Evolutionary conservation across 768 basidiomycete species (phyloP), one percentile per base, ranked within the genome.

Genomic region (Pleurotus pulmonarius): DNA sequence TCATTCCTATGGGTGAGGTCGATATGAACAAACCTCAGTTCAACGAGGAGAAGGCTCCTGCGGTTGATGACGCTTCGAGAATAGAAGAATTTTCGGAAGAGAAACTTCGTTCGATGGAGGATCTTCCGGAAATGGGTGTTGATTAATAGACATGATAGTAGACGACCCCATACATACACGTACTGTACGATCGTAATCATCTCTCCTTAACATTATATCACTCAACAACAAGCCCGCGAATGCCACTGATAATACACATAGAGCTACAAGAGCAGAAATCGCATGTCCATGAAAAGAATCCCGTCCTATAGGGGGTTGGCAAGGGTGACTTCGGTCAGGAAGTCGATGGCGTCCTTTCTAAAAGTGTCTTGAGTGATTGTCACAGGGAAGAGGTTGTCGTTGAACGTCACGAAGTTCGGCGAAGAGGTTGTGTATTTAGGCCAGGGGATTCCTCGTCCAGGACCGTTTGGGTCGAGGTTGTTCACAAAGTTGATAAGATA

Each of bases 401-500:
- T 58, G 58, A 81, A 75, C 0, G 73, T 78, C 45, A 78, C 61
- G 47, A 79, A 63, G 45, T 69, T 66, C 9, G 74, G 73, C 15
- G 67, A 61, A 0, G 38, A 55, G 0, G 66, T 58, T 5, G 67
- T 70, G 47, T 80, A 82, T 49, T 69, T 67, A 0, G 81, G 80
- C 81, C 80, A 83, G 11, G 63, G 61, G 20, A 74, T 54, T 22
- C 70, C 72, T 3, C 64, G 46, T 62, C 64, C 4, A 61, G 54
- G 12, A 5, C 66, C 71, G 60, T 83, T 84, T 1, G 75, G 81
- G 61, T 82, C 63, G 48, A 78, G 74, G 7, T 63, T 72, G 46
- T 60, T 66, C 13, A 68, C 73, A 57, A 81, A 81, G 43, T 75
- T 71, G 46, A 81, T 71, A n/a, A 82, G 68, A 59, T 77, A 76